Conservation (phyloP, 1,284 basidiomycete species). For the Ustilago tritici region DNA sequence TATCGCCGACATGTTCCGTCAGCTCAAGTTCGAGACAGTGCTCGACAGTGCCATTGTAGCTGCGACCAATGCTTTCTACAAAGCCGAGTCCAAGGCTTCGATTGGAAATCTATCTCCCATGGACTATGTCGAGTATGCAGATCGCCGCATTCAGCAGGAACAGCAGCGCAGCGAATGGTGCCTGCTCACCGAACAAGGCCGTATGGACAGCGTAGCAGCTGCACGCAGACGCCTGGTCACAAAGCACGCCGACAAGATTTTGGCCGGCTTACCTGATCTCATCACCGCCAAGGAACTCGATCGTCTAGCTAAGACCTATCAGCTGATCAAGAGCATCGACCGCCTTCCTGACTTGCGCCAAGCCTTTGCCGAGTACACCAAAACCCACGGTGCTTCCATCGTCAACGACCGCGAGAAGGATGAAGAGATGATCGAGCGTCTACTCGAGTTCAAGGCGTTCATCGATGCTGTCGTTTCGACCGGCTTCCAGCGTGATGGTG, state of each 20-base stretch:
- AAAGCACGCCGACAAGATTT: conserved; percentile 45
- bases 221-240: conserved; percentile 44
- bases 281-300: conserved; percentile 34
- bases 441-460: conserved; percentile 55
- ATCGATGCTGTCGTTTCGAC: conserved; percentile 53
- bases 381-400: conserved; percentile 45
- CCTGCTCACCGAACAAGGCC: conserved; percentile 30
- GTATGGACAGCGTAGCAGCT: conserved; percentile 31
- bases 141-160: conserved; percentile 49
- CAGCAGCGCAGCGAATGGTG: conserved; percentile 48
- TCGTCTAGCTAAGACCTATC: conserved; percentile 41
- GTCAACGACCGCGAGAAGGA: conserved; percentile 59
- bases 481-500: conserved; percentile 53
- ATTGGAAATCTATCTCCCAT: conserved; percentile 24
- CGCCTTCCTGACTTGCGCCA: conserved; percentile 45
- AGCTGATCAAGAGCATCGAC: conserved; percentile 43
- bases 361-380: conserved; percentile 54
- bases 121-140: conserved; percentile 49
- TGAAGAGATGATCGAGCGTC: conserved; percentile 63
- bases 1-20: conserved; percentile 53
- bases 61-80: conserved; percentile 50
- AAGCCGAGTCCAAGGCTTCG: conserved; percentile 27
- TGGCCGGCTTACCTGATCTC: conserved; percentile 48
- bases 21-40: conserved; percentile 39
- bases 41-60: conserved; percentile 43